Conservation (phyloP, 164 flowering plant species). For the Dillenia suffruticosa region DNA sequence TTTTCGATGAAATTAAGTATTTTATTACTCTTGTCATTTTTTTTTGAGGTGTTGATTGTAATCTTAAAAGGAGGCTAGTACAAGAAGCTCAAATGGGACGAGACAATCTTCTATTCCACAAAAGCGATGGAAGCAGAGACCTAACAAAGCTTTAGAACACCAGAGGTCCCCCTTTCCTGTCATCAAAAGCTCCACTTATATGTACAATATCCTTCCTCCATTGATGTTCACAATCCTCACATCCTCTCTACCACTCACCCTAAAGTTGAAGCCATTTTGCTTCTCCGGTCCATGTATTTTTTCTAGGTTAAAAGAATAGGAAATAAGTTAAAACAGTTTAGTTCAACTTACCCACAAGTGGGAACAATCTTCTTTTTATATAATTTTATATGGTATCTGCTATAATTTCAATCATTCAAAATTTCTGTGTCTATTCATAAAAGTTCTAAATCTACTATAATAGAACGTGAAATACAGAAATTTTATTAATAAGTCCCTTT, state of each 20-base stretch:
- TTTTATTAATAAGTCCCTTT: too few species aligned
- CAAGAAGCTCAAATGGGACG: slow-evolving; percentile 2
- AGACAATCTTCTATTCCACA: slow-evolving; percentile 68
- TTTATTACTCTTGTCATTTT: slow-evolving; percentile 4
- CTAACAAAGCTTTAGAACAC: slow-evolving; percentile 25
- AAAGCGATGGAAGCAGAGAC: slow-evolving; percentile 34
- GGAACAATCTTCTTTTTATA: too few species aligned
- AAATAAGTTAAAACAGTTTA: background rate
- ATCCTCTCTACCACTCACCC: slow-evolving; percentile 18
- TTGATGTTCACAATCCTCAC: slow-evolving; percentile 23
- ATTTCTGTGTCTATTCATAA: too few species aligned
- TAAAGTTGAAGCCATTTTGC: slow-evolving; percentile 11
- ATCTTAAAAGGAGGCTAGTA: slow-evolving; percentile 16
- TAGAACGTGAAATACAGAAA: too few species aligned
- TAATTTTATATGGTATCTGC: too few species aligned
- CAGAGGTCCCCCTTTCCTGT: slow-evolving; percentile 22
- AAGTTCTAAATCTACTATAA: too few species aligned
- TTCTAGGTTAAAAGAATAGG: slow-evolving; percentile 21
- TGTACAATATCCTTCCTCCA: slow-evolving; percentile 14
- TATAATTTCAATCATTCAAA: too few species aligned
- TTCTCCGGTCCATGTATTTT: slow-evolving; percentile 8
- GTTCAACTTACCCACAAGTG: too few species aligned
- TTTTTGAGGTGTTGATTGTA: slow-evolving; percentile 18
- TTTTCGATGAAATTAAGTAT: too few species aligned
- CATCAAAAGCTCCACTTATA: slow-evolving; percentile 24